These are phyloP conservation scores for Jasminum sambac DNA, from an alignment of 257 asterid species.

Conservation along the genomic window DNA sequence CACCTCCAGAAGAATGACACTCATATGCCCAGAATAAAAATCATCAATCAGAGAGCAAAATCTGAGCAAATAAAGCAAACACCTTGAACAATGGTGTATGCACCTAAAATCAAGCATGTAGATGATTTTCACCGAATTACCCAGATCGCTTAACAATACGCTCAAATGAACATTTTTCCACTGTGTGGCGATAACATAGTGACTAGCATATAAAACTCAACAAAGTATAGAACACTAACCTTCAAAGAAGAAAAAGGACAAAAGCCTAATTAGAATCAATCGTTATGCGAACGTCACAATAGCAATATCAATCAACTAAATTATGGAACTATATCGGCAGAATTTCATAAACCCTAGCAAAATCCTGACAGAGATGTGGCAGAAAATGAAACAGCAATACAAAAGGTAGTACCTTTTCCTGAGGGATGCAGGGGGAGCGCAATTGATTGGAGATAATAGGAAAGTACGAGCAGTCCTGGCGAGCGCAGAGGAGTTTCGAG, in stretches of 20 bases:
- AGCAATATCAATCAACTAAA: neutral
- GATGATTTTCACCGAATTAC: neutral
- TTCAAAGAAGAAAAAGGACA: neutral
- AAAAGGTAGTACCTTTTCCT: conserved; percentile 38
- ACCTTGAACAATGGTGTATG: neutral
- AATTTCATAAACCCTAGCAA: conserved; percentile 29
- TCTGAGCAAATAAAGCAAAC: neutral
- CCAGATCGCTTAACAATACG: neutral
- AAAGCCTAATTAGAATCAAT: neutral
- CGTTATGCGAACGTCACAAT: neutral
- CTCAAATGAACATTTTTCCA: neutral
- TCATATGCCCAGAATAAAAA: neutral
- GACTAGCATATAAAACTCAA: neutral
- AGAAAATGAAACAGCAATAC: neutral
- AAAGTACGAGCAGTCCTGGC: conserved; percentile 18
- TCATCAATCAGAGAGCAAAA: neutral
- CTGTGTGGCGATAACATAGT: neutral
- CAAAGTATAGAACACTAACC: neutral
- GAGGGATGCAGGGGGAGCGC: conserved; percentile 31
- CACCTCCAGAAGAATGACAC: neutral
- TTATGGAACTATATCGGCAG: neutral
- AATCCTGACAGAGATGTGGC: conserved; percentile 25
- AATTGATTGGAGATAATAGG: conserved; percentile 33
- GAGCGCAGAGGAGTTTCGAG: no score
- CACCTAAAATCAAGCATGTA: neutral